These are phyloP conservation scores for Chaetomium globosum DNA, from an alignment of 2,329 filamentous ascomycete genomes.

Conservation along the genomic window DNA sequence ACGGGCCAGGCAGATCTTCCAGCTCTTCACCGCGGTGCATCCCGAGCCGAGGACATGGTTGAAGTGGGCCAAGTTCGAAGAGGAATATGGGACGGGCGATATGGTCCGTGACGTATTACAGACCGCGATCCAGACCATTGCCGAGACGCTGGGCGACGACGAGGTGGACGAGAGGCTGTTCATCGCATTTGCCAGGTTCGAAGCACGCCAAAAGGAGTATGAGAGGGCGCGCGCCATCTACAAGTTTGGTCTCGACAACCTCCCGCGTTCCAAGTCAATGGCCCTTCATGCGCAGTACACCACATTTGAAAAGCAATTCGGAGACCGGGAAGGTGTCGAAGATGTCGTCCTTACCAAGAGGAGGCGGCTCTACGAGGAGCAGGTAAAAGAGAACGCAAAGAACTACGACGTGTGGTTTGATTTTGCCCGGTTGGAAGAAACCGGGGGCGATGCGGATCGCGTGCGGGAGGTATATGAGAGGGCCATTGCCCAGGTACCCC, in stretches of 20 bases:
- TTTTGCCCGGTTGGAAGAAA: slow-evolving; percentile 87
- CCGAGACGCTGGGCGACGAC: slow-evolving; percentile 87
- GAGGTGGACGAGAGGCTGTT: slow-evolving; percentile 97
- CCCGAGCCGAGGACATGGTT: slow-evolving; percentile 97
- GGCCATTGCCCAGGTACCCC: slow-evolving; percentile 92
- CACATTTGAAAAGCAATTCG: slow-evolving; percentile 97
- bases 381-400: slow-evolving; percentile 88
- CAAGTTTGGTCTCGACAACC: slow-evolving; percentile 90
- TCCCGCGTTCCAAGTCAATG: slow-evolving; percentile 84
- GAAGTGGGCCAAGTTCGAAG: slow-evolving; percentile 97
- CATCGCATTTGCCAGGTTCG: slow-evolving; percentile 92
- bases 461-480: slow-evolving; percentile 93
- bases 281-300: slow-evolving; percentile 91
- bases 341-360: slow-evolving; percentile 95
- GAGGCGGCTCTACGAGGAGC: slow-evolving; percentile 89
- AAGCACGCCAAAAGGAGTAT: slow-evolving; percentile 92
- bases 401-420: slow-evolving; percentile 99
- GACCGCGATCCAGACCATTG: slow-evolving; percentile 81
- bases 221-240: slow-evolving; percentile 93
- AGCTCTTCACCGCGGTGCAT: slow-evolving; percentile 87
- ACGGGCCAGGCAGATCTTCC: slow-evolving; percentile 84
- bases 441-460: slow-evolving; percentile 76
- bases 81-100: slow-evolving; percentile 91
- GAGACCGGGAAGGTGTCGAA: slow-evolving; percentile 88
- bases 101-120: slow-evolving; percentile 91